A percentile compares a stretch with the other conserved stretches of the same genome.
phyloP scores from a whole-genome alignment of 306 rosid genomes.

The Fragaria iinumae region DNA sequence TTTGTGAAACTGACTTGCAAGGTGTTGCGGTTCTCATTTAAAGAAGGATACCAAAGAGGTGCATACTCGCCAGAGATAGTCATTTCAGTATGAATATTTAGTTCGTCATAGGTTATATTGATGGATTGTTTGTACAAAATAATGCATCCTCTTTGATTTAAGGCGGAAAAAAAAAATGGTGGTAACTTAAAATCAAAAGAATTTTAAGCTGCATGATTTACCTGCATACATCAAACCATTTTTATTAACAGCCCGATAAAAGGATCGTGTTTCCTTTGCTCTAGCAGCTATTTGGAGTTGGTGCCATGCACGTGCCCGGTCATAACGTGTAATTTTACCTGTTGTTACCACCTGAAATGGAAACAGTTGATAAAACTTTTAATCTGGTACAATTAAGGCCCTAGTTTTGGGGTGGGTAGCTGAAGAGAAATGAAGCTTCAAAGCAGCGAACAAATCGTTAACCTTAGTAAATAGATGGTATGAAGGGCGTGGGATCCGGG shows the following conservation, averaged over 20 bases:
- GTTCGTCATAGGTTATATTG: background rate
- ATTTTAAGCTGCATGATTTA: conserved; percentile 33
- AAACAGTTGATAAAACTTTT: conserved; percentile 24
- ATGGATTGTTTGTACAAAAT: background rate
- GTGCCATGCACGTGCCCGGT: conserved; percentile 72
- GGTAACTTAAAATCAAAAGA: conserved; percentile 15
- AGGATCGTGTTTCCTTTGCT: conserved; percentile 69
- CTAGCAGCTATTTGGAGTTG: conserved; percentile 70
- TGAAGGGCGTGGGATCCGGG: conserved; percentile 82
- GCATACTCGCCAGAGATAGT: background rate
- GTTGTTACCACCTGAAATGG: conserved; percentile 62
- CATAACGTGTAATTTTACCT: conserved; percentile 64
- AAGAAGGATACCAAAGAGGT: background rate
- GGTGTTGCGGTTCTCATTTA: background rate
- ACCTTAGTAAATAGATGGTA: conserved; percentile 87
- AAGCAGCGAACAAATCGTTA: conserved; percentile 18
- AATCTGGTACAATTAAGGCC: conserved; percentile 19
- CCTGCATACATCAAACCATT: conserved; percentile 91
- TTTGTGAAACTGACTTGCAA: background rate
- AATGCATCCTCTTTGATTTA: background rate
- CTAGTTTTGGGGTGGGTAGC: background rate
- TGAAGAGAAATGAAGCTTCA: background rate
- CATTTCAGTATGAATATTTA: background rate
- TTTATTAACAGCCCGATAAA: conserved; percentile 71
- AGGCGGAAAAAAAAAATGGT: background rate